Conservation (phyloP, 1,284 basidiomycete species). For the Heterobasidion annosum region DNA sequence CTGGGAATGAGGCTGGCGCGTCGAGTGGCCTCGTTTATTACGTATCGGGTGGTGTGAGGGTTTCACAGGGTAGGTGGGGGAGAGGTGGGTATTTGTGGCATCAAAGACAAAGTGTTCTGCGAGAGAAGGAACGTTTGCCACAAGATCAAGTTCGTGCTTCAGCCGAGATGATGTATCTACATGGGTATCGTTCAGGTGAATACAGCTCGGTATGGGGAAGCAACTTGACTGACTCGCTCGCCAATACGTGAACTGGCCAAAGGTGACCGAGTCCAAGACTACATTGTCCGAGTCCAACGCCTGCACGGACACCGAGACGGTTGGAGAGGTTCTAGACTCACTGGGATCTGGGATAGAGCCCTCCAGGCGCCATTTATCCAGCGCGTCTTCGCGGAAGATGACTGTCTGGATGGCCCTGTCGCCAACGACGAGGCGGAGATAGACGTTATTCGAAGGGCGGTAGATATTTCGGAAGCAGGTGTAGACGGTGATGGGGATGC, state of each 20-base stretch:
- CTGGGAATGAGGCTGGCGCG: no score
- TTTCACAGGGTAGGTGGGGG: not conserved
- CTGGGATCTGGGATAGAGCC: slow-evolving; percentile 41
- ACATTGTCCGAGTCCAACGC: slow-evolving; percentile 44
- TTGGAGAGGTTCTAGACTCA: slow-evolving; percentile 20
- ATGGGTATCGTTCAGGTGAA: not conserved
- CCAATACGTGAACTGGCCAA: slow-evolving; percentile 68
- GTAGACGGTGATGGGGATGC: slow-evolving; percentile 48
- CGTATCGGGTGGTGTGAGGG: not conserved
- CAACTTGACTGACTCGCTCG: slow-evolving; percentile 29
- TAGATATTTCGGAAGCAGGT: slow-evolving; percentile 43
- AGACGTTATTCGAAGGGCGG: slow-evolving; percentile 33
- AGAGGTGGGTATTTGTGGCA: no score
- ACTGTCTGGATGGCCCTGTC: slow-evolving; percentile 48
- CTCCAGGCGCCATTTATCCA: slow-evolving; percentile 51
- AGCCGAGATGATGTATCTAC: not conserved
- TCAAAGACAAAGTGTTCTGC: no score
- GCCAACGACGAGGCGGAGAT: slow-evolving; percentile 62
- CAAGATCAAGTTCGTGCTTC: not conserved
- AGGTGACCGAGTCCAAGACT: slow-evolving; percentile 52
- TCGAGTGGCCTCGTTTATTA: no score
- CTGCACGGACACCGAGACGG: slow-evolving; percentile 51
- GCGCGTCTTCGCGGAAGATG: slow-evolving; percentile 35
- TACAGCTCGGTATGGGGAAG: not conserved
- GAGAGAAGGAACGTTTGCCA: not conserved